These are phyloP conservation scores for Beta lomatogona DNA, from an alignment of 179 eudicot genomes.

Conservation along the genomic window DNA sequence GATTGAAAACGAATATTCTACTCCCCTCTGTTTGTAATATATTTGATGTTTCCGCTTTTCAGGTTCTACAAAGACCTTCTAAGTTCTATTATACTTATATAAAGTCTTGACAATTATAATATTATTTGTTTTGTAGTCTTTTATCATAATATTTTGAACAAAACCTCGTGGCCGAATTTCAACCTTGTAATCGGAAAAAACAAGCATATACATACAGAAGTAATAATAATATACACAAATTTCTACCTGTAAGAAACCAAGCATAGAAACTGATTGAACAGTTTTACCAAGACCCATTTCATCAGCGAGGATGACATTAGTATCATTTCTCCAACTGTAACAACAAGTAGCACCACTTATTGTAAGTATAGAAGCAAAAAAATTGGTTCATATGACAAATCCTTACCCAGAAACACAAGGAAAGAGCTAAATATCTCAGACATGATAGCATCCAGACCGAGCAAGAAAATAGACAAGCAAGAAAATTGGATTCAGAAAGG, in stretches of 20 bases:
- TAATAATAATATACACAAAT: not conserved
- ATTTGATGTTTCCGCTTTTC: no score
- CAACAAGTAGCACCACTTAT: constrained; percentile 25
- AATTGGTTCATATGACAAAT: constrained; percentile 11
- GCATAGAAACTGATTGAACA: constrained; percentile 99
- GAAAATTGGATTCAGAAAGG: not conserved
- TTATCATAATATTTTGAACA: no score
- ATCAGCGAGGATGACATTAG: constrained; percentile 99
- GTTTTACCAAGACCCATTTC: constrained; percentile 99
- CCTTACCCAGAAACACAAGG: not conserved
- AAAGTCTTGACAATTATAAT: no score
- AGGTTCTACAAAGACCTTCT: no score
- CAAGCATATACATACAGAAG: no score
- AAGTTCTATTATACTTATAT: no score
- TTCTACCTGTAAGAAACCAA: constrained; percentile 91
- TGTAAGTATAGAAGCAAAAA: not conserved
- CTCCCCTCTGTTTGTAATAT: no score
- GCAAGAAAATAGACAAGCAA: not conserved
- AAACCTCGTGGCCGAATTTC: no score
- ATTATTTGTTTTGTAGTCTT: no score
- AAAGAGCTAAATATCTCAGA: not conserved
- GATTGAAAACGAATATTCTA: not conserved
- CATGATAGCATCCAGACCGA: not conserved
- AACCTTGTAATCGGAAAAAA: not conserved
- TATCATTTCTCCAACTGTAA: constrained; percentile 98